Evolutionary conservation across 2,329 filamentous ascomycete genomes (phyloP), one percentile per base, ranked within the genome.

Genomic region (Hymenoscyphus linearis): DNA sequence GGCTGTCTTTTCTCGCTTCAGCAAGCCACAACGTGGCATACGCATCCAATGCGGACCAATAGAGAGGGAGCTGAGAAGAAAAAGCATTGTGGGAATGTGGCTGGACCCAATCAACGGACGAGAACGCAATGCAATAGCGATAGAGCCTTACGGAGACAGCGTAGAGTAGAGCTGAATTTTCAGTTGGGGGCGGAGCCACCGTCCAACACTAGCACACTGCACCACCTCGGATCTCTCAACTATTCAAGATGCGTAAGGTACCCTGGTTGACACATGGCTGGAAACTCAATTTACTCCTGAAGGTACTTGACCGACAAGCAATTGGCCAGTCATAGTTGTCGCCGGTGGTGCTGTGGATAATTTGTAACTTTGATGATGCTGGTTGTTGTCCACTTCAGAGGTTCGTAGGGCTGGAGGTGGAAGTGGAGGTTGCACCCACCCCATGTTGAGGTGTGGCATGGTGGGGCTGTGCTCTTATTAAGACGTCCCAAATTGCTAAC

Each of bases 361-460:
- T 4, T 25, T 22, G 44, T 50, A 22, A 18, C 18, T 50, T 40
- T 50, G 44, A 50, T 50, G 44, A 25, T 26, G 44, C 9, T 50
- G 18, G 44, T 50, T 50, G n/a, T 25, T 50, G 13, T 50, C 44
- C 44, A 25, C 5, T 25, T 47, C 7, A 25, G 44, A 50, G 44
- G 44, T 50, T 50, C 44, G 44, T 50, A 50, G 44, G 44, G 44
- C 44, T 50, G 44, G 44, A 50, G 22, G 44, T 50, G 44, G 44
- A 50, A 22, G 22, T 50, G 10, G 44, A n/a, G 44, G 44, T 25
- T 22, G n/a, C 31, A 31, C 31, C 31, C 44, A 50, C 25, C 31
- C 31, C 44, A 50, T 50, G 44, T 50, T 50, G 18, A 50, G 44
- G 37, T 44, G 37, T n/a, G 37, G 18, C 44, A 25, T 18, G 3